Conservation (phyloP, 768 basidiomycete species). For the Tricholoma sp. region DNA sequence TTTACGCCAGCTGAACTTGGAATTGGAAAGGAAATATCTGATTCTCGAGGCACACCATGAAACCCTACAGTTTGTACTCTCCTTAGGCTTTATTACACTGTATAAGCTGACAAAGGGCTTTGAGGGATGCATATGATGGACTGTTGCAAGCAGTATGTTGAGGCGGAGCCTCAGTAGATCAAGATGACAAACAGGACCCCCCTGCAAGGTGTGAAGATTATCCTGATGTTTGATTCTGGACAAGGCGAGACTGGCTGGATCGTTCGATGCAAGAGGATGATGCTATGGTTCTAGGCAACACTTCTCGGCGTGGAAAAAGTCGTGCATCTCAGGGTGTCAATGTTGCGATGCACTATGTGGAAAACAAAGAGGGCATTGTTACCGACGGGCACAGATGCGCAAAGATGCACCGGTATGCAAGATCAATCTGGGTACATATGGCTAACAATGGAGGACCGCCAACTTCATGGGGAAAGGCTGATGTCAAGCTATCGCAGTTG, state of each 20-base stretch:
- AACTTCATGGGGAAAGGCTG: too few relatives aligned
- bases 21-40: not conserved
- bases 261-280: not conserved
- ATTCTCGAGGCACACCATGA: not conserved
- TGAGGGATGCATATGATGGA: not conserved
- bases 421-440: too few relatives aligned
- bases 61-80: too few relatives aligned
- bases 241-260: slow-evolving; percentile 1
- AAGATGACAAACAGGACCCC: not conserved
- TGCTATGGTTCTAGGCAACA: not conserved
- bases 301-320: not conserved
- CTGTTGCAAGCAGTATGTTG: not conserved
- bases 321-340: slow-evolving; percentile 3
- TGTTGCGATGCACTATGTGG: slow-evolving; percentile 4
- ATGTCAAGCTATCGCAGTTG: too few relatives aligned
- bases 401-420: too few relatives aligned
- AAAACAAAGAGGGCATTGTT: slow-evolving; percentile 4
- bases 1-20: not conserved
- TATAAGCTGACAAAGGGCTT: not conserved
- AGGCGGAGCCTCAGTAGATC: not conserved
- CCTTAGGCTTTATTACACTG: not conserved
- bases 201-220: slow-evolving; percentile 3
- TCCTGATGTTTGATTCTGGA: slow-evolving; percentile 10
- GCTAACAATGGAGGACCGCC: too few relatives aligned
- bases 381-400: too few relatives aligned